Evolutionary conservation across 345 rosid genomes (phyloP), one percentile per base, ranked within the genome.

Genomic region (Combretum micranthum): DNA sequence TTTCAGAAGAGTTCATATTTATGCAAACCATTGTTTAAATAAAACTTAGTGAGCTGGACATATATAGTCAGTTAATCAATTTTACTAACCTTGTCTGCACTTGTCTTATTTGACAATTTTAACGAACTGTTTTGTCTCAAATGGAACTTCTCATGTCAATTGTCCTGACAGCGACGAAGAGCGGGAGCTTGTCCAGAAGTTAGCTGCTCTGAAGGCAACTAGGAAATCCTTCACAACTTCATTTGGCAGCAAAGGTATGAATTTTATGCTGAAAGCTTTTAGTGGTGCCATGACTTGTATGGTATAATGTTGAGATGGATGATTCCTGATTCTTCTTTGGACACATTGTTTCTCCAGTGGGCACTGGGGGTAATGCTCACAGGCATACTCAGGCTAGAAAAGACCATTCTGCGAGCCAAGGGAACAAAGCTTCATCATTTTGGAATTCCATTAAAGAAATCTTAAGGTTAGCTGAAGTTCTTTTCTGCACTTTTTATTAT

Each of bases 161-260:
- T 44, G 16, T 61, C 14, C 63, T 72, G 64, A 47, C 82, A 88
- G 98, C 47, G 77, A 79, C 20, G 69, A 62, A 59, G 96, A 91
- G 64, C 86, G 76, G 4, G 56, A 57, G 56, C 86, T 91, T 68
- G 69, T 88, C 57, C 68, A 82, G 80, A 86, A 82, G 51, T 73
- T 88, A 70, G 83, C 84, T 42, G 78, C 82, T 18, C 74, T 86
- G 32, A 72, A 61, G 68, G 68, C 73, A 53, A 70, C 69, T 52
- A 66, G 71, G 61, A 70, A 74, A 68, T 67, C 45, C 53, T 67
- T 59, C 53, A 65, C 72, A 18, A 55, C 49, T 64, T 47, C 74
- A 37, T 55, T 56, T 23, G 47, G 62, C 39, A 26, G 20, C 57
- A 42, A 63, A 52, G 84, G 87, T 79, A 79, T 16, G 18, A 17